Evolutionary conservation across 2,329 filamentous ascomycete species (phyloP), one percentile per base, ranked within the genome.

Genomic region (Fusarium globosum): DNA sequence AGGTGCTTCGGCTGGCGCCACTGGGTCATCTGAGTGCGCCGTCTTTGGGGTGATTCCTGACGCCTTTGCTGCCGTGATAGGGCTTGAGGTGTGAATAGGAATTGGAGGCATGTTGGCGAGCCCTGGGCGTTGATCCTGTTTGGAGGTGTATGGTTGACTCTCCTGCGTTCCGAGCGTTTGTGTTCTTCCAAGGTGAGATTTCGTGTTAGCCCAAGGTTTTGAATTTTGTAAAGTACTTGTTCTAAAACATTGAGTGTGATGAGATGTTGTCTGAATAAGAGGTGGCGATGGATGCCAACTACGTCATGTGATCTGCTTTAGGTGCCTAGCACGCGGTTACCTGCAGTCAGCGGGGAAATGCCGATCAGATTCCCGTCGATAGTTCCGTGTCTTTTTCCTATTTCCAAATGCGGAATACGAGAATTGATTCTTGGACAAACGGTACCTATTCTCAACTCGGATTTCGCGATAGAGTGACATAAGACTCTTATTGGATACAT

Each of bases 11-110:
- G 66, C 64, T 65, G 66, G 69, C 68, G 72, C 56, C n/a, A 68
- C 71, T 28, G 58, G 45, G 5, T 71, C 61, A 20, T 75, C 74
- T 60, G 80, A 68, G 13, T 74, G 68, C 43, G 79, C 79, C 21
- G 86, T 89, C 72, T 87, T 80, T 35, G 87, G 84, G 26, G 86
- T 87, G 46, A 82, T 78, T 38, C 83, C 87, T 21, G 83, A 83
- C 55, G 88, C 83, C 81, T 89, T 90, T 65, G 86, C 82, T 42
- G 87, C 86, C 75, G 84, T 87, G 79, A 91, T 90, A 51, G 90
- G 89, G 79, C 88, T 90, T 61, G 87, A 80, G 41, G 85, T 87
- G 80, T 90, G 89, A 46, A 91, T 86, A 53, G 86, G 88, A 69
- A 92, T 87, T n/a, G 89, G 86, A 55, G 89, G 85, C 89, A 91